Evolutionary conservation across 345 rosid species (phyloP), one percentile per base, ranked within the genome.

Genomic region (Sisymbrium altissimum): DNA sequence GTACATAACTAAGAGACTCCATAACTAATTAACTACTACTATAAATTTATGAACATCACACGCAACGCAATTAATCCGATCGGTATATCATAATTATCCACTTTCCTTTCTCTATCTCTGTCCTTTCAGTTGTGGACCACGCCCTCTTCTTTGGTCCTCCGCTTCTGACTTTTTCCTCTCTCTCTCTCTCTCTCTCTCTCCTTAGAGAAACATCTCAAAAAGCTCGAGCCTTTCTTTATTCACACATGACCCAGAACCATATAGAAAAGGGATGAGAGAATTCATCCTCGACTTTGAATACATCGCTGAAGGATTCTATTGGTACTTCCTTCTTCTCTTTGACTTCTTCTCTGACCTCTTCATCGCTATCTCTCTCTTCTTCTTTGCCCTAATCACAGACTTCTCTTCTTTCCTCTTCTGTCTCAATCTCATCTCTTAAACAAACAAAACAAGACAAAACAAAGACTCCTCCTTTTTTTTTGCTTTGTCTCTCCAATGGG

Each of bases 401-500:
- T 23, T 77, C 63, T 77, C 67, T 19, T 70, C 67, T 57, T 77
- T 77, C 56, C 39, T 71, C 67, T 64, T 70, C 46, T 71, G 80
- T 38, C 72, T 71, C 72, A 71, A 70, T 41, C 17, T 77, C 55
- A 77, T 77, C 9, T n/a, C 66, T 54, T 55, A 12, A 60, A 18
- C 7, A n/a, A 36, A 3, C 3, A 0, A 1, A 25, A 10, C n/a
- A n/a, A n/a, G n/a, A n/a, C n/a, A 3, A 4, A 25, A n/a, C 27
- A 12, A n/a, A n/a, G n/a, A n/a, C n/a, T n/a, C n/a, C 19, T 19
- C 17, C 25, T 23, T 23, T 23, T 23, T 2, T 25, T 23, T 52
- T 29, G 30, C 6, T 52, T n/a, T n/a, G n/a, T n/a, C n/a, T n/a
- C 5, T 35, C 59, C 11, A 11, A 87, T 91, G 97, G 89, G 82